Evolutionary conservation across 2,329 filamentous ascomycete genomes (phyloP), one percentile per base, ranked within the genome.

Genomic region (Fusarium nurragi): DNA sequence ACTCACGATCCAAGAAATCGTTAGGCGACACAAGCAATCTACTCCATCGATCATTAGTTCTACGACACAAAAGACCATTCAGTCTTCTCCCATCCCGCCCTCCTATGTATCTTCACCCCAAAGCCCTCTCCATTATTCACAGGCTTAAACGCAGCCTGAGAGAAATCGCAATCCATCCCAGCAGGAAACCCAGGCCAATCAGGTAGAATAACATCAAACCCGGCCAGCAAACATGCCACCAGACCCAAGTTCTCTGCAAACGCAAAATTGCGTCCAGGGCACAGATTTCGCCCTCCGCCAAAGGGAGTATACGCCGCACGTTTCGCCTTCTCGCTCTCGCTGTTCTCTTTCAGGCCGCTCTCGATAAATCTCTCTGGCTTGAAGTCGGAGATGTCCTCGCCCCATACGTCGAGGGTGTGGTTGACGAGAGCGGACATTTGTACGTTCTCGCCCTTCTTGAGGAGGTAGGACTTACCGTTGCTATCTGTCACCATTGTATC

Each of bases 191-290:
- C 2, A 16, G 34, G n/a, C 8, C 28, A 19, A 48, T 41, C 21
- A 3, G 56, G 32, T 0, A 57, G 5, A 3, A 9, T 3, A 21
- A 65, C 37, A 12, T 66, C 57, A 13, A 66, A 66, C 1, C 63
- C 63, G 5, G 60, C 25, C n/a, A 66, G 16, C 8, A 66, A 28
- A 23, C 45, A 62, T 22, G 57, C n/a, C 11, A 66, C 53, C 6
- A 66, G 18, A 1, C 63, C 63, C 2, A 66, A 16, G 8, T 66
- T 66, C 40, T 66, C 63, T 2, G 63, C 63, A 22, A 66, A 66
- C 0, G 63, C 63, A 49, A 66, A 66, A 7, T 65, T 62, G 0
- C 63, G 48, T 7, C 63, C 63, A 5, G 63, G 64, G 2, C 64
- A 66, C 3, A 66, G 18, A 12, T 59, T 38, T n/a, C 53, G 49